These are phyloP conservation scores for Alternaria arborescens DNA, from an alignment of 2,329 filamentous ascomycete genomes.

Conservation along the genomic window DNA sequence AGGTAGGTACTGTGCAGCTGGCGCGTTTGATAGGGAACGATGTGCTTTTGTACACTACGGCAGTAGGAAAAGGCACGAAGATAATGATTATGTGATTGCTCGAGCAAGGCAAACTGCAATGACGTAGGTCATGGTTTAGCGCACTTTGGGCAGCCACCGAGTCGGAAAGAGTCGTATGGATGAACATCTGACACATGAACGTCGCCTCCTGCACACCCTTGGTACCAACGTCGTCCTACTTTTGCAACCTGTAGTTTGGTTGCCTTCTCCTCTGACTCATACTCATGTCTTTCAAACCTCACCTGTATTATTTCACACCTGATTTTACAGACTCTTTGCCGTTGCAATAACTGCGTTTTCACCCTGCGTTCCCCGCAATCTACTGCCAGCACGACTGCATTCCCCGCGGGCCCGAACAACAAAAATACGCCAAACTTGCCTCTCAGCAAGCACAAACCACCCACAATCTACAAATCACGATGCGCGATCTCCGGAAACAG, in stretches of 20 bases:
- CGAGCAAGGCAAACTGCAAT: conserved; percentile 7
- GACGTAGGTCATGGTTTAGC: conserved; percentile 28
- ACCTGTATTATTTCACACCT: conserved; percentile 34
- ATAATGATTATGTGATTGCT: not conserved
- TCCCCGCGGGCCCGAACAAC: conserved; percentile 12
- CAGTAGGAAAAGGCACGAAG: not conserved
- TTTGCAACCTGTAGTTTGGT: conserved; percentile 10
- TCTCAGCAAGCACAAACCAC: not conserved
- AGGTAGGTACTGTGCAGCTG: not conserved
- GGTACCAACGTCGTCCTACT: conserved; percentile 11
- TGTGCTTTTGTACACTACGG: not conserved
- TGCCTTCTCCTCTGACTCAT: conserved; percentile 37
- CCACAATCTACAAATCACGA: conserved; percentile 39
- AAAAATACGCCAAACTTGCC: not conserved
- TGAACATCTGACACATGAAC: conserved; percentile 15
- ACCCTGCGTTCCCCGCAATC: conserved; percentile 36
- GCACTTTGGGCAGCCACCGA: conserved; percentile 21
- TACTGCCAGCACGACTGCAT: conserved; percentile 19
- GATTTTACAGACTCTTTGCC: conserved; percentile 44
- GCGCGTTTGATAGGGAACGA: not conserved
- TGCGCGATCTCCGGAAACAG: conserved; percentile 72
- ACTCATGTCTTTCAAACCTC: conserved; percentile 46
- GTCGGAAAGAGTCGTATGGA: conserved; percentile 17
- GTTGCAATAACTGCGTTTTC: conserved; percentile 42
- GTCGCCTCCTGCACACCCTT: conserved; percentile 15